Evolutionary conservation across 345 rosid genomes (phyloP).

Genomic region (Chamaenerion angustifolium): DNA sequence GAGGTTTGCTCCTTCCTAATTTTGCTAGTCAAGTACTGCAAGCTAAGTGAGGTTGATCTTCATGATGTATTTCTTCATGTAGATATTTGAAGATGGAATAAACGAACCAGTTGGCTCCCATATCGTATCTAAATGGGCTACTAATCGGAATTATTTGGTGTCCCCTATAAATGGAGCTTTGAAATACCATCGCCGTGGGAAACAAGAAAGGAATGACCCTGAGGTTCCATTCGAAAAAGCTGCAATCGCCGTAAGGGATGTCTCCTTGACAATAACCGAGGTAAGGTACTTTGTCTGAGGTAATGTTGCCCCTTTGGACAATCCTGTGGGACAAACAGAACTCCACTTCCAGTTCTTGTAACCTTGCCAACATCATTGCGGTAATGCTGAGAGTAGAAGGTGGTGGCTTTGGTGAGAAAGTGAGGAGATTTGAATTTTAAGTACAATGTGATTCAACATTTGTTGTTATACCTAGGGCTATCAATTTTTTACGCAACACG

Average conservation of each 20-base stretch:
- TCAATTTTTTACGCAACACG: too few relatives aligned
- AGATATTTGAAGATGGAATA: slow-evolving; percentile 98
- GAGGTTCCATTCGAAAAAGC: slow-evolving; percentile 93
- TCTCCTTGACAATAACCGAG: slow-evolving; percentile 74
- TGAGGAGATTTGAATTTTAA: too few relatives aligned
- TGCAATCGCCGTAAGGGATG: slow-evolving; percentile 66
- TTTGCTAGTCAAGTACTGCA: background rate
- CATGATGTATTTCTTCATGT: background rate
- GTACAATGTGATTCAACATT: too few relatives aligned
- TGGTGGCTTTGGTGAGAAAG: too few relatives aligned
- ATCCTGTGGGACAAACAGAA: too few relatives aligned
- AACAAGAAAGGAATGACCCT: slow-evolving; percentile 82
- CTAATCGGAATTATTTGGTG: slow-evolving; percentile 57
- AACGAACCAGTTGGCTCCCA: slow-evolving; percentile 37
- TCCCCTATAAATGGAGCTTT: slow-evolving; percentile 91
- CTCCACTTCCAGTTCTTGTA: too few relatives aligned
- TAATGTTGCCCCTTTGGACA: too few relatives aligned
- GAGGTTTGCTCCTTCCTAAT: slow-evolving; percentile 49
- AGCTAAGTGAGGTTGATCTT: background rate
- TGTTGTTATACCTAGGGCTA: too few relatives aligned
- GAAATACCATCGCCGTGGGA: slow-evolving; percentile 92
- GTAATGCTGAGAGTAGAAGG: too few relatives aligned
- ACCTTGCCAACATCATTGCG: too few relatives aligned
- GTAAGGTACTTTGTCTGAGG: slow-evolving; percentile 11
- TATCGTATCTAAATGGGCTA: slow-evolving; percentile 57